phyloP scores from a whole-genome alignment of 2,329 filamentous ascomycete genomes.

The Alternaria incomplexa region DNA sequence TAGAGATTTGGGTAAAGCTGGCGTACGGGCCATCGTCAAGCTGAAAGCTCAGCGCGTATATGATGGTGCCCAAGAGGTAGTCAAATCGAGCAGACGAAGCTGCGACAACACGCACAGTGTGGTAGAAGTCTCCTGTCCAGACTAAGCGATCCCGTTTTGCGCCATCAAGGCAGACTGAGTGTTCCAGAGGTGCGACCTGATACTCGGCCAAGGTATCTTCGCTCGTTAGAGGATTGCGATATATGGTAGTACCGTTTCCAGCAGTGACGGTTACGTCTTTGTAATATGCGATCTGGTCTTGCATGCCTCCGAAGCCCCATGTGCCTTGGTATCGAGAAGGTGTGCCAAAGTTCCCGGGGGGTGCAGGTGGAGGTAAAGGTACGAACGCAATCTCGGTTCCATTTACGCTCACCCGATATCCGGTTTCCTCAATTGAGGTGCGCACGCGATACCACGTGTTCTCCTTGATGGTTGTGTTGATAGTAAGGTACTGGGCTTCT shows the following conservation, averaged over 20 bases:
- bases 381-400: background rate
- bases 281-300: conserved; percentile 49
- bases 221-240: conserved; percentile 1
- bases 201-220: conserved; percentile 47
- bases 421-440: background rate
- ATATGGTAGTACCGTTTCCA: background rate
- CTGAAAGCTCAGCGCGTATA: background rate
- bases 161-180: conserved; percentile 51
- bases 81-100: conserved; percentile 48
- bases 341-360: conserved; percentile 12
- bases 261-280: conserved; percentile 36
- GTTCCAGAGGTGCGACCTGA: conserved; percentile 41
- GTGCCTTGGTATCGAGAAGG: conserved; percentile 27
- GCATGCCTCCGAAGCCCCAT: conserved; percentile 52
- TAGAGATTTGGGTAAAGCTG: background rate
- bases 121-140: conserved; percentile 54
- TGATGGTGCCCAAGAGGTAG: conserved; percentile 43
- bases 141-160: conserved; percentile 52
- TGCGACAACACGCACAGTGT: conserved; percentile 48
- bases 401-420: background rate
- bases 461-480: background rate
- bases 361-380: background rate
- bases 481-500: background rate
- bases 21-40: background rate
- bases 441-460: background rate